These are phyloP conservation scores for Dichotomocladium elegans DNA, from an alignment of 371 early-diverging fungal species.

Conservation along the genomic window DNA sequence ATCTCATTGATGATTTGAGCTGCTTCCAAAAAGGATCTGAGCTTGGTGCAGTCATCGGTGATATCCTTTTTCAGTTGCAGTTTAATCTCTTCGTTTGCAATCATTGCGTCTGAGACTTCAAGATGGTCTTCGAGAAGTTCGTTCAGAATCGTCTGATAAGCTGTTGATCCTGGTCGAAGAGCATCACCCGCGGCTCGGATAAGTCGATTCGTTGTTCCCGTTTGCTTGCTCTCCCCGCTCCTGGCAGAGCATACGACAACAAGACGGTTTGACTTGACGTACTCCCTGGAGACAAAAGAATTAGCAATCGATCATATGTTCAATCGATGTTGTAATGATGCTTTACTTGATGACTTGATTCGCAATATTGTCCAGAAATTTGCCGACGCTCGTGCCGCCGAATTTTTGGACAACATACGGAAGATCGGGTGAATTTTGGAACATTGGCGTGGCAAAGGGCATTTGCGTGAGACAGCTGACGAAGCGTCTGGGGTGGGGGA, in stretches of 20 bases:
- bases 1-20: constrained; percentile 95
- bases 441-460: constrained; percentile 6
- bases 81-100: constrained; percentile 49
- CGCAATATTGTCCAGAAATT: constrained; percentile 65
- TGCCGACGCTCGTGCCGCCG: constrained; percentile 88
- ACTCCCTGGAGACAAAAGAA: constrained; percentile 1
- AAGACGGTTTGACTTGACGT: constrained; percentile 63
- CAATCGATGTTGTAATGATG: neutral
- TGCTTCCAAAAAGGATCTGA: constrained; percentile 87
- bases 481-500: too few relatives aligned
- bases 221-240: constrained; percentile 72
- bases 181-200: constrained; percentile 73
- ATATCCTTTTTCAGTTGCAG: constrained; percentile 56
- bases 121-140: constrained; percentile 83
- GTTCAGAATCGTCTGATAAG: constrained; percentile 70
- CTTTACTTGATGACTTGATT: constrained; percentile 56
- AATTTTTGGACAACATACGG: constrained; percentile 84
- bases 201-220: constrained; percentile 74
- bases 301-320: neutral
- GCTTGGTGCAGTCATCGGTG: constrained; percentile 68
- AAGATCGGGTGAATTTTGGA: constrained; percentile 21
- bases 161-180: constrained; percentile 55
- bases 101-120: constrained; percentile 59
- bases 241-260: constrained; percentile 82
- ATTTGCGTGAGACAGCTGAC: neutral